Conservation (phyloP, 352 stramenopile genomes). For the Pythium utonaiense region DNA sequence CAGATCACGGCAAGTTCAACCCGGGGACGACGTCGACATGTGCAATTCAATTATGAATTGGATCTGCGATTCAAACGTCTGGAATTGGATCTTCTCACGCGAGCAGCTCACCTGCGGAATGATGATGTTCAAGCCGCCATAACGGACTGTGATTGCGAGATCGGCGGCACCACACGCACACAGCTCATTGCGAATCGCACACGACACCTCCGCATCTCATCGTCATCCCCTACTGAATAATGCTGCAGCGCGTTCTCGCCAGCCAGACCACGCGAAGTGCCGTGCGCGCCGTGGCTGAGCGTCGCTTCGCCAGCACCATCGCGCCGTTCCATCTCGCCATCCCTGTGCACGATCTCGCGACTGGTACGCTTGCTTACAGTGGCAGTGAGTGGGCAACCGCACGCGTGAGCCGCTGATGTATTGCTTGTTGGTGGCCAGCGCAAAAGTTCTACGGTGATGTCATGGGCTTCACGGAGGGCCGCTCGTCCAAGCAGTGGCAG, state of each 20-base stretch:
- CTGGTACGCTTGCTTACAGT: constrained; percentile 29
- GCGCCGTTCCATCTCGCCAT: constrained; percentile 90
- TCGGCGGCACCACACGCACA: background rate
- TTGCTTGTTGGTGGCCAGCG: constrained; percentile 33
- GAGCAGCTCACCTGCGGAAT: background rate
- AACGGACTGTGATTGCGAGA: background rate
- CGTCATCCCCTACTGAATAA: background rate
- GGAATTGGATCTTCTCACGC: constrained; percentile 9
- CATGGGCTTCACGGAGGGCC: constrained; percentile 90
- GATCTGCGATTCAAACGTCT: constrained; percentile 1
- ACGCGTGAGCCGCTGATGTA: no score
- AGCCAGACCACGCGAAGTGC: constrained; percentile 1
- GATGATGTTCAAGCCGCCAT: background rate
- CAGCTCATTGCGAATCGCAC: no score
- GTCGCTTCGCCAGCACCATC: constrained; percentile 29
- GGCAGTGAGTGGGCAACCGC: no score
- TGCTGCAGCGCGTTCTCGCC: constrained; percentile 10
- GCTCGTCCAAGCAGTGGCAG: constrained; percentile 92
- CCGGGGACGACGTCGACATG: background rate
- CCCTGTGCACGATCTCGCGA: constrained; percentile 92
- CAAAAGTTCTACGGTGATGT: constrained; percentile 92
- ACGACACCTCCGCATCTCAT: background rate
- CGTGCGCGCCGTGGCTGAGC: constrained; percentile 1
- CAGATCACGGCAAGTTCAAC: constrained; percentile 18
- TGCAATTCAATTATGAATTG: constrained; percentile 9